Percentiles rank a stretch among this genome's conserved stretches.
Evolutionary conservation across 2,329 filamentous ascomycete species (phyloP).

Genomic region (Arthroderma uncinatum): DNA sequence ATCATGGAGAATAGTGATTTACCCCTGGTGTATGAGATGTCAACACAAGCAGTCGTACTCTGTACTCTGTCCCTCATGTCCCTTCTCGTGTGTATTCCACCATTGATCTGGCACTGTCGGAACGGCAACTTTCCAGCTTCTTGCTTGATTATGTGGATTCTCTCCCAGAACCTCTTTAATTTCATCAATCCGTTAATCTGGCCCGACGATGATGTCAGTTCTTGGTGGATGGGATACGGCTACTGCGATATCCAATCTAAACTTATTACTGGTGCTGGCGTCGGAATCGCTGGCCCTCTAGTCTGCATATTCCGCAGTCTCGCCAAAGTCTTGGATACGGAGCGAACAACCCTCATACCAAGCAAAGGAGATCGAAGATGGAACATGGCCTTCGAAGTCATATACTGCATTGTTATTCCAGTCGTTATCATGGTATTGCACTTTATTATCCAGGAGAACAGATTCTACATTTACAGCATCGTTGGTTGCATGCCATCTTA

Average conservation of each 20-base stretch:
- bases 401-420: conserved; percentile 48
- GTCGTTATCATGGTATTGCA: conserved; percentile 45
- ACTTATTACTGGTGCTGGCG: conserved; percentile 42
- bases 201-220: conserved; percentile 44
- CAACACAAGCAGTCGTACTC: conserved; percentile 32
- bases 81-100: conserved; percentile 44
- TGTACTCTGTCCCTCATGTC: conserved; percentile 41
- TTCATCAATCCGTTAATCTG: conserved; percentile 55
- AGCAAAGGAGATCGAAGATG: conserved; percentile 39
- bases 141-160: conserved; percentile 46
- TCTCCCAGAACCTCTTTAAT: conserved; percentile 47
- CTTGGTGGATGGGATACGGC: conserved; percentile 48
- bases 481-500: conserved; percentile 47
- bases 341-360: conserved; percentile 42
- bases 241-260: conserved; percentile 57
- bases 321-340: conserved; percentile 49
- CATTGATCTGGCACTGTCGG: conserved; percentile 49
- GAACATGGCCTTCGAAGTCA: conserved; percentile 40
- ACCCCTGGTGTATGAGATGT: conserved; percentile 11
- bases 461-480: conserved; percentile 50
- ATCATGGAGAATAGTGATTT: conserved; percentile 1
- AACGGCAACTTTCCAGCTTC: conserved; percentile 51
- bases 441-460: conserved; percentile 47
- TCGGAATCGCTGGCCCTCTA: conserved; percentile 44
- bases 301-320: conserved; percentile 51